phyloP scores from a whole-genome alignment of 1,139 yeast genomes.

The Casaregolazyma lundiana region DNA sequence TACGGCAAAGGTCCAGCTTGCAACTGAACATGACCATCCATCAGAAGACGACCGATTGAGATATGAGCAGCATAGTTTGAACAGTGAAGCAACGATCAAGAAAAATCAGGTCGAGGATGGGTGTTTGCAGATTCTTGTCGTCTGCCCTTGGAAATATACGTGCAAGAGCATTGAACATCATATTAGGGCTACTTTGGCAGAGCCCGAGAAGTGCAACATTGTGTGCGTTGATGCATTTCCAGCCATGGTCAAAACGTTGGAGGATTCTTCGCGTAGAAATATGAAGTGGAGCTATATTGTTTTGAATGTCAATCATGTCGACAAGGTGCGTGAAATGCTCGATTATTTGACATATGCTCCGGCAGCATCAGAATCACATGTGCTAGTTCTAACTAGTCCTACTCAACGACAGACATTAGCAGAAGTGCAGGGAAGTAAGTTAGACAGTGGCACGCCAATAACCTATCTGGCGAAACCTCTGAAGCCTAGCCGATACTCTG shows the following conservation, averaged over 20 bases:
- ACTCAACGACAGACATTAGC: constrained; percentile 26
- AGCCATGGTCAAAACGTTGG: constrained; percentile 12
- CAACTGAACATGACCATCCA: constrained; percentile 28
- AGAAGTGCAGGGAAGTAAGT: constrained; percentile 14
- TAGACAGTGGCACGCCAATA: constrained; percentile 13
- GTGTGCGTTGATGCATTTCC: constrained; percentile 18
- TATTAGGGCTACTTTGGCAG: constrained; percentile 29
- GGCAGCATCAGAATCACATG: constrained; percentile 17
- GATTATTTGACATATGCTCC: constrained; percentile 9
- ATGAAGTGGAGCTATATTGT: constrained; percentile 31
- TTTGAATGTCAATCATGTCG: constrained; percentile 26
- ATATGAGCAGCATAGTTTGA: constrained; percentile 10
- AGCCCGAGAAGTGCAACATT: constrained; percentile 24
- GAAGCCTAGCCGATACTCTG: constrained; percentile 28
- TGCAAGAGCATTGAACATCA: constrained; percentile 32
- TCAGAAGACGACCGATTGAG: constrained; percentile 22
- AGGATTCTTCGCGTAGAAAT: constrained; percentile 1
- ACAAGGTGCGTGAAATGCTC: constrained; percentile 23
- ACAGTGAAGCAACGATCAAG: constrained; percentile 8
- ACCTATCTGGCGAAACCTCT: constrained; percentile 28
- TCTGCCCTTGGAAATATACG: constrained; percentile 31
- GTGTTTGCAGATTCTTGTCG: constrained; percentile 24
- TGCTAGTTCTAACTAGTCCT: constrained; percentile 32
- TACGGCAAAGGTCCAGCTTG: constrained; percentile 30
- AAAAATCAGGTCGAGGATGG: constrained; percentile 1